phyloP scores from a whole-genome alignment of 2,329 filamentous ascomycete genomes.

The Penicillium sp. region DNA sequence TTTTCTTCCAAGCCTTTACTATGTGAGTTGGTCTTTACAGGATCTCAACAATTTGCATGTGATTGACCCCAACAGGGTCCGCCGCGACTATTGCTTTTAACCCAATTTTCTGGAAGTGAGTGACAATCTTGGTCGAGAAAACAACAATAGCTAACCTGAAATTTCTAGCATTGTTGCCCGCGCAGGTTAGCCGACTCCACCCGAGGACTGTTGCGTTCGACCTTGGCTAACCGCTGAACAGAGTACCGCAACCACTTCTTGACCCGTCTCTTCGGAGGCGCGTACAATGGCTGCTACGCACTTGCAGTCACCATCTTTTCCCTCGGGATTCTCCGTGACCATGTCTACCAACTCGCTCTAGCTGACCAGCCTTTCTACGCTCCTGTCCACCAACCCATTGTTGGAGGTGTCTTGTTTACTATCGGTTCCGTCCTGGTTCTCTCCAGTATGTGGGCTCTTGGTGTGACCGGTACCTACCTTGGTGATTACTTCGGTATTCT shows the following conservation, averaged over 20 bases:
- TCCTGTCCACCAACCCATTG: conserved; percentile 62
- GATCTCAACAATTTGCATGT: conserved; percentile 30
- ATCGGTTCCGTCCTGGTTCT: conserved; percentile 81
- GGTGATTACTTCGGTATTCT: conserved; percentile 99
- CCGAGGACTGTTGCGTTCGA: conserved; percentile 9
- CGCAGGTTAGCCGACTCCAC: conserved; percentile 58
- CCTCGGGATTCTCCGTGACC: conserved; percentile 84
- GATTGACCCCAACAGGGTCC: conserved; percentile 61
- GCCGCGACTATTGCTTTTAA: conserved; percentile 86
- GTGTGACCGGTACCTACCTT: conserved; percentile 91
- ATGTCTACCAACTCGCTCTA: conserved; percentile 81
- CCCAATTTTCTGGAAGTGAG: conserved; percentile 99
- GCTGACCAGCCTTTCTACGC: conserved; percentile 73
- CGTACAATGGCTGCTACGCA: conserved; percentile 80
- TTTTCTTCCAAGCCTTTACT: conserved; percentile 66
- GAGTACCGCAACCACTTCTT: conserved; percentile 91
- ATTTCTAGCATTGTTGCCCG: conserved; percentile 72
- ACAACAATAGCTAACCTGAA: conserved; percentile 16
- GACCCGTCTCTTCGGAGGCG: conserved; percentile 80
- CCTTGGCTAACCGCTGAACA: conserved; percentile 39
- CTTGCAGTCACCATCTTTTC: conserved; percentile 88
- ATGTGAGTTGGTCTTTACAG: conserved; percentile 51
- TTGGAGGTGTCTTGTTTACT: conserved; percentile 70
- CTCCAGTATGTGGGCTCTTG: conserved; percentile 85
- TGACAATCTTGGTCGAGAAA: conserved; percentile 25